Conservation (phyloP, 331 rosid species). For the Erythrophleum ivorense region DNA sequence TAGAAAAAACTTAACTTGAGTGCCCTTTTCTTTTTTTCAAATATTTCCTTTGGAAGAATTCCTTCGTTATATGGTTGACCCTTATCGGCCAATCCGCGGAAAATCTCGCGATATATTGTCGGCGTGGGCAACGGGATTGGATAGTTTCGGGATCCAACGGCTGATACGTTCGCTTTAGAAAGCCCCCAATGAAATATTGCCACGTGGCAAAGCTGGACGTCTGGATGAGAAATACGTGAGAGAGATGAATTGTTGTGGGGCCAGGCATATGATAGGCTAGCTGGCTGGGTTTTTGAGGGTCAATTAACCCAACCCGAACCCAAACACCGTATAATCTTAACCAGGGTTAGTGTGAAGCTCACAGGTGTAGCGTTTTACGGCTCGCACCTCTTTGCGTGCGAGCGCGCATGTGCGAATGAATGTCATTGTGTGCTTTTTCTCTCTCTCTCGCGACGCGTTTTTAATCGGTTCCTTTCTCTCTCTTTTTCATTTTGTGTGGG, state of each 20-base stretch:
- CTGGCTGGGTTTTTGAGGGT: conserved; percentile 49
- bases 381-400: conserved; percentile 32
- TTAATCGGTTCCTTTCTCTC: conserved; percentile 6
- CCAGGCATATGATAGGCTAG: conserved; percentile 36
- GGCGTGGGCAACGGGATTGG: conserved; percentile 50
- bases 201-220: conserved; percentile 32
- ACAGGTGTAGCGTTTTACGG: conserved; percentile 39
- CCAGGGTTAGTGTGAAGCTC: conserved; percentile 38
- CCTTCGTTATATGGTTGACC: background rate
- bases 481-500: background rate
- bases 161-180: conserved; percentile 5
- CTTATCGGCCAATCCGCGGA: background rate
- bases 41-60: background rate
- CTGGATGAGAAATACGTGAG: conserved; percentile 39
- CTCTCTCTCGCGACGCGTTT: conserved; percentile 30
- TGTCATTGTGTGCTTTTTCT: conserved; percentile 34
- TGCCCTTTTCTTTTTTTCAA: too few relatives aligned
- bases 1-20: background rate
- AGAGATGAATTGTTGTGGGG: conserved; percentile 36
- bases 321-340: conserved; percentile 10
- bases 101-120: conserved; percentile 84
- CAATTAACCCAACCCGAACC: background rate
- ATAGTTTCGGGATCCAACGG: background rate
- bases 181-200: conserved; percentile 30
- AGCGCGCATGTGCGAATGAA: conserved; percentile 34